These are phyloP conservation scores for Botrytis elliptica DNA, from an alignment of 2,329 filamentous ascomycete species.

Conservation along the genomic window DNA sequence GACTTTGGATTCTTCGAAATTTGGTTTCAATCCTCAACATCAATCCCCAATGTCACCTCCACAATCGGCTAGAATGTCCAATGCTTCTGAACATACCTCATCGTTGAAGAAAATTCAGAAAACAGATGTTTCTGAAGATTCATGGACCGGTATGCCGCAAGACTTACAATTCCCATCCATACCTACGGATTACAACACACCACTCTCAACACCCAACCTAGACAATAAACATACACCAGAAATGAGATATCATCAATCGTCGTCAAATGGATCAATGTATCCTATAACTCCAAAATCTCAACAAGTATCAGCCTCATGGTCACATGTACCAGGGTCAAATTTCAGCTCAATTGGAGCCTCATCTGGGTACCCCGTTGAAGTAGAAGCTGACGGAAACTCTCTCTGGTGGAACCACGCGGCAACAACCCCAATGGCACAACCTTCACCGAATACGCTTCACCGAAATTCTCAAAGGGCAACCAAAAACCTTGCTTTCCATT, in stretches of 20 bases:
- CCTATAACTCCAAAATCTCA: slow-evolving; percentile 34
- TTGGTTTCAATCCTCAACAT: slow-evolving; percentile 48
- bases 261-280: slow-evolving; percentile 25
- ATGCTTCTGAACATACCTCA: slow-evolving; percentile 23
- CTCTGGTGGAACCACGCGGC: slow-evolving; percentile 38
- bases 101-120: slow-evolving; percentile 13
- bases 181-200: slow-evolving; percentile 29
- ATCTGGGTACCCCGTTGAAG: slow-evolving; percentile 17
- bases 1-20: slow-evolving; percentile 43
- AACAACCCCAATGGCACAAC: slow-evolving; percentile 33
- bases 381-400: slow-evolving; percentile 27
- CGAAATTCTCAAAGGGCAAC: slow-evolving; percentile 33
- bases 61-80: slow-evolving; percentile 44
- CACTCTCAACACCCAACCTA: slow-evolving; percentile 32
- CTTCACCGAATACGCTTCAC: slow-evolving; percentile 32
- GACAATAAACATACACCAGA: slow-evolving; percentile 29
- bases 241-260: slow-evolving; percentile 27
- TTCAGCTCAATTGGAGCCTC: slow-evolving; percentile 24
- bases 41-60: slow-evolving; percentile 47
- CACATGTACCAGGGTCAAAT: slow-evolving; percentile 28
- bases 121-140: slow-evolving; percentile 40
- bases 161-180: slow-evolving; percentile 33
- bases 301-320: slow-evolving; percentile 30
- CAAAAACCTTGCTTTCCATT: slow-evolving; percentile 35
- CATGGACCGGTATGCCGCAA: slow-evolving; percentile 34